Evolutionary conservation across 164 flowering plant species (phyloP).

Genomic region (Magnolia changhungtana): DNA sequence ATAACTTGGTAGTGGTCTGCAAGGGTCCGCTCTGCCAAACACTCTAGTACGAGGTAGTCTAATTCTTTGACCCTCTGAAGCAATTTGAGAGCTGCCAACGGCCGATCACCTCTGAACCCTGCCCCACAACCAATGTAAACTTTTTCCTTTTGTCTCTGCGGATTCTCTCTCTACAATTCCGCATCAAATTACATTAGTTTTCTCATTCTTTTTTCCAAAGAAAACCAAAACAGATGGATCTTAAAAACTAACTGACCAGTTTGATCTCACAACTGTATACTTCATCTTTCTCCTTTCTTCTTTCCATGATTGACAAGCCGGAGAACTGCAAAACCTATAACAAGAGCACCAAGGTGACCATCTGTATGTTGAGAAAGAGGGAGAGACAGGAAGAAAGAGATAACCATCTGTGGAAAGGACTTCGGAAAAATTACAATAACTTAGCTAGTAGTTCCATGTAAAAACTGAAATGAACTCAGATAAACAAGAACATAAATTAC

Average conservation of each 20-base stretch:
- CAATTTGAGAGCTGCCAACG: constrained; percentile 80
- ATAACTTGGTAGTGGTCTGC: constrained; percentile 72
- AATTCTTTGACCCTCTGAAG: constrained; percentile 68
- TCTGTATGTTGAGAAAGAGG: background rate
- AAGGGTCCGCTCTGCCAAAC: constrained; percentile 93
- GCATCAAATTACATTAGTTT: background rate
- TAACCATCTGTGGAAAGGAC: too few species aligned
- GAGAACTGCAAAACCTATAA: background rate
- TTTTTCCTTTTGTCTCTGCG: constrained; percentile 58
- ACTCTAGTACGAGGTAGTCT: constrained; percentile 86
- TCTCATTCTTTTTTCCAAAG: background rate
- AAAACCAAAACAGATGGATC: background rate
- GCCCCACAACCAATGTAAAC: constrained; percentile 94
- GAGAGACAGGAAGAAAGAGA: too few species aligned
- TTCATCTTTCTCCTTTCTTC: constrained; percentile 6
- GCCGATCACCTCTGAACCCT: constrained; percentile 94
- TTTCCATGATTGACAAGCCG: background rate
- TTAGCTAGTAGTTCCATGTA: too few species aligned
- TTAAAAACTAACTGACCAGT: constrained; percentile 37
- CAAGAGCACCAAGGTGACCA: background rate
- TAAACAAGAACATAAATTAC: too few species aligned
- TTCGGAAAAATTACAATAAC: too few species aligned
- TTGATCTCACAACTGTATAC: constrained; percentile 48
- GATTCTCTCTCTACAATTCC: constrained; percentile 59
- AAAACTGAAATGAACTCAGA: too few species aligned